Evolutionary conservation across 108 stramenopile genomes (phyloP).

Genomic region (Skeletonema menzelii): DNA sequence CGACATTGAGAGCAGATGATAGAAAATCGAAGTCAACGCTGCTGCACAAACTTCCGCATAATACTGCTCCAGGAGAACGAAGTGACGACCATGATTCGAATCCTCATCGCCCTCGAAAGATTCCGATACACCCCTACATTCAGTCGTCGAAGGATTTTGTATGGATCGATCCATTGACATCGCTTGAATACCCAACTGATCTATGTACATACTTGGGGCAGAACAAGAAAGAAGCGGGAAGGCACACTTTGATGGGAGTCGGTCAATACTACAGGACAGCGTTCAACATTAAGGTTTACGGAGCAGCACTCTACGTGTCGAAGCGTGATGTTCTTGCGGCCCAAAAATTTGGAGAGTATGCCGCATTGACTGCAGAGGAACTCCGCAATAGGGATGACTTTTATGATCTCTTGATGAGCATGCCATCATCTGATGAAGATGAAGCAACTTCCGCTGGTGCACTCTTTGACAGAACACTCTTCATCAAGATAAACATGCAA

Average conservation of each 20-base stretch:
- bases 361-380: slow-evolving; percentile 64
- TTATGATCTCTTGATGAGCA: slow-evolving; percentile 65
- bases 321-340: slow-evolving; percentile 82
- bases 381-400: slow-evolving; percentile 69
- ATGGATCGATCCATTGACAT: slow-evolving; percentile 76
- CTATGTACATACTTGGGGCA: slow-evolving; percentile 70
- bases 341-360: slow-evolving; percentile 61
- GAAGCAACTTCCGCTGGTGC: slow-evolving; percentile 42
- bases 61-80: neutral
- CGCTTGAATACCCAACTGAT: slow-evolving; percentile 75
- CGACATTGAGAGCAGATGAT: neutral
- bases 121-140: slow-evolving; percentile 80
- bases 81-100: slow-evolving; percentile 6
- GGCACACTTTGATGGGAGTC: slow-evolving; percentile 84
- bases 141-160: slow-evolving; percentile 65
- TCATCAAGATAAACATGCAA: slow-evolving; percentile 89
- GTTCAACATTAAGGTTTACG: slow-evolving; percentile 88
- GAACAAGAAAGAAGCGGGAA: slow-evolving; percentile 69
- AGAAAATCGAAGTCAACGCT: slow-evolving; percentile 11
- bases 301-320: slow-evolving; percentile 80
- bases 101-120: slow-evolving; percentile 42
- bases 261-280: slow-evolving; percentile 79
- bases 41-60: slow-evolving; percentile 11
- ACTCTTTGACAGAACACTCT: slow-evolving; percentile 74
- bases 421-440: slow-evolving; percentile 49